Conservation (phyloP, 78 protist genomes). For the Speleostelium caveatum region DNA sequence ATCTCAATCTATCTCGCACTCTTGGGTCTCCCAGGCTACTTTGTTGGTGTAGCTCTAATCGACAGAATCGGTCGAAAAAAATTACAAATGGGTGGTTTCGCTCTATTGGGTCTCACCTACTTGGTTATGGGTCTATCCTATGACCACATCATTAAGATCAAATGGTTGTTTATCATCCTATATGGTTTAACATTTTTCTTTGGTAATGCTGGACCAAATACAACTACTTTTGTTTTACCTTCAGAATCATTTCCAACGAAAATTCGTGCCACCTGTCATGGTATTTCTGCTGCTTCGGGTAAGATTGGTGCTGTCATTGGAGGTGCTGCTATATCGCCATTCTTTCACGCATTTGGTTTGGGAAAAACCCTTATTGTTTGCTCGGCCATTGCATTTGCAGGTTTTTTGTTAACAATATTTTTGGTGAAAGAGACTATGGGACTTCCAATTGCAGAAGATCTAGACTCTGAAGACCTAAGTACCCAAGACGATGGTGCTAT, state of each 20-base stretch:
- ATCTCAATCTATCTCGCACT: slow-evolving; percentile 37
- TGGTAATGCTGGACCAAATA: slow-evolving; percentile 92
- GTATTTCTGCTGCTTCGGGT: slow-evolving; percentile 91
- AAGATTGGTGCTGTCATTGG: slow-evolving; percentile 93
- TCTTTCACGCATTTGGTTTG: slow-evolving; percentile 52
- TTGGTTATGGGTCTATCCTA: slow-evolving; percentile 53
- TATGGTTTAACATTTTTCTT: slow-evolving; percentile 92
- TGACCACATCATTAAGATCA: slow-evolving; percentile 18
- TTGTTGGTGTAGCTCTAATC: slow-evolving; percentile 60
- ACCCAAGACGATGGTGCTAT: slow-evolving; percentile 20
- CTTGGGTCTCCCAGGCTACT: slow-evolving; percentile 82
- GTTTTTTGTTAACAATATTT: slow-evolving; percentile 60
- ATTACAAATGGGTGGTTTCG: slow-evolving; percentile 79
- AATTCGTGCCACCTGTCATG: slow-evolving; percentile 86
- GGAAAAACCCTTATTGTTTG: slow-evolving; percentile 65
- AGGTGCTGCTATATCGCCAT: slow-evolving; percentile 72
- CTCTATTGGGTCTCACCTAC: slow-evolving; percentile 40
- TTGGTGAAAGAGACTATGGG: slow-evolving; percentile 57
- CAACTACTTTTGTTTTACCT: slow-evolving; percentile 93
- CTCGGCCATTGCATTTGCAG: slow-evolving; percentile 73
- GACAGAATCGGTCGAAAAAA: slow-evolving; percentile 64
- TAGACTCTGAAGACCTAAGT: not conserved
- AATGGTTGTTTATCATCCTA: slow-evolving; percentile 69
- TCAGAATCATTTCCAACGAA: slow-evolving; percentile 86
- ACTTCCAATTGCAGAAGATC: slow-evolving; percentile 34